Base-by-base conservation (phyloP, 169 alveolate genomes). In the Plasmodium chabaudi region DNA sequence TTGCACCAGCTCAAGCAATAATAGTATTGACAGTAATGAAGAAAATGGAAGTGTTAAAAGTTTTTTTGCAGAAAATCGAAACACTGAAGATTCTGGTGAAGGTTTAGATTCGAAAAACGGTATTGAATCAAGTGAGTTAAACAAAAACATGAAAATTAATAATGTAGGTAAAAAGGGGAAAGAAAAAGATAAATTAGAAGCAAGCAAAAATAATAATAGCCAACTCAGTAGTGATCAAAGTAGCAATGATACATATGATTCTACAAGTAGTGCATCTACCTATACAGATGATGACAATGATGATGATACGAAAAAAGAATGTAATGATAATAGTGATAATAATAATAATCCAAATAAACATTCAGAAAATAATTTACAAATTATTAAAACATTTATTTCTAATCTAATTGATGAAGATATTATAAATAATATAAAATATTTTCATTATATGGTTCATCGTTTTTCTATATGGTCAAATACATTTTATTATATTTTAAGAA, bases 361-460 rank as follows among this genome's bases (percentile, higher is more conserved):
- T 60, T 10, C 46, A 67, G 90, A 69, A 42, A 69, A 47, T 47
- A 70, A 84, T 46, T 61, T 84, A 68, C 44, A 25, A 2, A 25
- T 84, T 69, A 70, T 84, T 15, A 68, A 70, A 69, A 69, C 91
- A 9, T 84, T 84, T 71, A 51, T 84, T 23, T 39, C 73, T n/a
- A 84, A 69, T 46, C 51, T 68, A 46, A 69, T 84, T 46, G 91
- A 84, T 46, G 87, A 84, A 57, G 86, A 84, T 49, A 68, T 84
- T 68, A 68, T 84, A 27, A 57, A 65, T 34, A 84, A 84, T 61
- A 55, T 84, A 67, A 84, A 84, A 69, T 84, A 84, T 69, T 51
- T 84, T 69, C 91, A 84, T 55, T 84, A 69, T 61, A 42, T 84
- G 10, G 9, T 84, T 46, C 70, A 19, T 51, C 70, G 57, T 27